Evolutionary conservation across 1,139 yeast genomes (phyloP).

Genomic region (Spencermartinsiella ligniputridi): DNA sequence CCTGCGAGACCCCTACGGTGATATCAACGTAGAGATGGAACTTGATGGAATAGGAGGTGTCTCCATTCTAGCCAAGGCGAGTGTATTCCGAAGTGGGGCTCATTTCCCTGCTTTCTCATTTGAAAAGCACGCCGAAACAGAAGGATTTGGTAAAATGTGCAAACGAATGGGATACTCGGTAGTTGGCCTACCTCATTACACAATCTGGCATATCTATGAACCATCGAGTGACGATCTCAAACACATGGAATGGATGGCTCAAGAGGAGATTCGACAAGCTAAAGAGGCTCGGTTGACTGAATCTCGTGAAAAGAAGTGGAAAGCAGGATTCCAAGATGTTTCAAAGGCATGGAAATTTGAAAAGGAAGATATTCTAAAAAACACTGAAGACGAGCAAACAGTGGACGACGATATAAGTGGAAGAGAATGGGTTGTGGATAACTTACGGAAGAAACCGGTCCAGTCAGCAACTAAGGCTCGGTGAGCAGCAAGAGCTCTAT

Average conservation of each 20-base stretch:
- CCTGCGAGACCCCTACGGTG: conserved; percentile 80
- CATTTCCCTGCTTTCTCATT: conserved; percentile 90
- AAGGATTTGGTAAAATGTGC: conserved; percentile 85
- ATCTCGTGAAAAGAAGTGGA: conserved; percentile 72
- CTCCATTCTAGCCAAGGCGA: conserved; percentile 73
- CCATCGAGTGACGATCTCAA: conserved; percentile 82
- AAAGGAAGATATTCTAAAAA: conserved; percentile 61
- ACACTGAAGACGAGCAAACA: conserved; percentile 47
- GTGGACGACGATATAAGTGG: too few species aligned
- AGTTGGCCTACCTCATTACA: conserved; percentile 83
- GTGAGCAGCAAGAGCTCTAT: conserved; percentile 17
- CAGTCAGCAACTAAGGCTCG: conserved; percentile 18
- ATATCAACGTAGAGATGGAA: conserved; percentile 81
- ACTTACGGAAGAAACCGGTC: too few species aligned
- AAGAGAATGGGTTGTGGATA: too few species aligned
- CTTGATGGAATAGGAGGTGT: conserved; percentile 92
- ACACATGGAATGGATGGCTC: conserved; percentile 97
- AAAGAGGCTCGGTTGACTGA: conserved; percentile 63
- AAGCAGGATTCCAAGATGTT: conserved; percentile 70
- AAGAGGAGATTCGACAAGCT: conserved; percentile 72
- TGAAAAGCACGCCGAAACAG: conserved; percentile 90
- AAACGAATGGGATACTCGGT: conserved; percentile 78
- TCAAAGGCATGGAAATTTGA: conserved; percentile 65
- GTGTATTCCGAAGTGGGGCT: conserved; percentile 73
- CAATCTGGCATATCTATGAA: conserved; percentile 89